Percentiles rank a stretch among this genome's conserved stretches.
Conservation (phyloP, 768 basidiomycete genomes). For the Chalciporus pseudorubinellus region DNA sequence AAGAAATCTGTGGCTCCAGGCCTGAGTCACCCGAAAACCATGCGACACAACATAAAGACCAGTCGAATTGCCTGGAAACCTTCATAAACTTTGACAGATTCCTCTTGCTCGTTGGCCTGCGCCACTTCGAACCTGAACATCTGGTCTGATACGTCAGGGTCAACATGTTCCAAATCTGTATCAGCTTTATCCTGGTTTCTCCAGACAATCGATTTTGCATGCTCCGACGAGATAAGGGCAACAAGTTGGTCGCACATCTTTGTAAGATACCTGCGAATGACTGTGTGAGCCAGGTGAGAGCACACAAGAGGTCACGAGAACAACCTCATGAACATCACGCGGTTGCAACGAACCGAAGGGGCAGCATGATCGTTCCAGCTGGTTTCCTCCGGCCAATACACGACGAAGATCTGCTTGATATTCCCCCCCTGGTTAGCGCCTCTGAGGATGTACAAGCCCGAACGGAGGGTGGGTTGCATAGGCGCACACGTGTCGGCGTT, state of each 20-base stretch:
- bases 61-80: conserved; percentile 53
- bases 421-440: background rate
- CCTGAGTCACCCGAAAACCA: background rate
- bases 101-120: conserved; percentile 55
- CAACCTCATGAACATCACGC: conserved; percentile 19
- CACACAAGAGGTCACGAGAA: background rate
- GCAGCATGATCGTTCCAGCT: conserved; percentile 50
- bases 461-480: conserved; percentile 16
- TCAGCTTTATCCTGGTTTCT: conserved; percentile 27
- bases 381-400: conserved; percentile 56
- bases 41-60: background rate
- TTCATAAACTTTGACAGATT: conserved; percentile 40
- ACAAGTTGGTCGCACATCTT: conserved; percentile 49
- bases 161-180: conserved; percentile 24
- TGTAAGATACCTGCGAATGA: conserved; percentile 44
- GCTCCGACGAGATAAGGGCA: conserved; percentile 29
- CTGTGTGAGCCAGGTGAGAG: background rate
- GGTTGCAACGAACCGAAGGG: conserved; percentile 43
- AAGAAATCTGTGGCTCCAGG: conserved; percentile 5
- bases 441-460: conserved; percentile 22
- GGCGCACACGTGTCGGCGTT: conserved; percentile 7
- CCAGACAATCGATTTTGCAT: conserved; percentile 47
- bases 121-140: conserved; percentile 53
- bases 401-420: conserved; percentile 33
- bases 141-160: conserved; percentile 44